Evolutionary conservation across 2,329 filamentous ascomycete species (phyloP), one percentile per base, ranked within the genome.

Genomic region (Volutella citrinella): DNA sequence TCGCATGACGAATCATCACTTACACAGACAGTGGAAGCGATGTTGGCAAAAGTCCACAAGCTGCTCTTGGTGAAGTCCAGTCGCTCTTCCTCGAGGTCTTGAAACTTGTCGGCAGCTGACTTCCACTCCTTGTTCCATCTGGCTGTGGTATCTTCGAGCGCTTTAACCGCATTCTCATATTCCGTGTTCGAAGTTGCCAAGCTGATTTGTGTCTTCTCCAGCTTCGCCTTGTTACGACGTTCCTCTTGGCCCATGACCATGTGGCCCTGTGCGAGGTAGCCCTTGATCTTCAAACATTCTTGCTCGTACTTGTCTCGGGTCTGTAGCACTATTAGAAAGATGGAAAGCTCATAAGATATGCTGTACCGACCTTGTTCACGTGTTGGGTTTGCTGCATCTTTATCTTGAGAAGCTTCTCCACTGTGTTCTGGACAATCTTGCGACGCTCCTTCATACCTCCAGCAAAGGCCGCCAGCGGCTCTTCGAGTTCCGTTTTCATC

Each of bases 241-340:
- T 98, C 93, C 60, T 98, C 93, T 53, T 98, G 93, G 11, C 93
- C 93, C 93, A 98, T 98, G 38, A 98, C 93, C 93, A 98, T 98
- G 60, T 98, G 94, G 9, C 93, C 93, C 64, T 98, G 93, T 5
- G 94, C 93, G 5, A 98, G 78, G 57, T 98, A 98, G 23, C 93
- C 93, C 65, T 98, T 98, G 61, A 98, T 97, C 60, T 95, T 93
- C 27, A 98, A 73, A 58, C 91, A 97, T 52, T 98, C 94, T 63
- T 98, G 91, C 64, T 98, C 93, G 59, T 94, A 98, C 30, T 84
- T 84, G 64, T 98, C 93, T 47, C 93, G 79, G 12, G 90, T 86
- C 84, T 88, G 53, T 25, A 7, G 6, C n/a, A 4, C 11, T 12
- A 6, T 7, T 13, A n/a, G 11, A 5, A 6, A 12, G 8, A 5